These are phyloP conservation scores for Podospora pseudoanserina DNA, from an alignment of 495 filamentous ascomycete genomes.

Conservation along the genomic window DNA sequence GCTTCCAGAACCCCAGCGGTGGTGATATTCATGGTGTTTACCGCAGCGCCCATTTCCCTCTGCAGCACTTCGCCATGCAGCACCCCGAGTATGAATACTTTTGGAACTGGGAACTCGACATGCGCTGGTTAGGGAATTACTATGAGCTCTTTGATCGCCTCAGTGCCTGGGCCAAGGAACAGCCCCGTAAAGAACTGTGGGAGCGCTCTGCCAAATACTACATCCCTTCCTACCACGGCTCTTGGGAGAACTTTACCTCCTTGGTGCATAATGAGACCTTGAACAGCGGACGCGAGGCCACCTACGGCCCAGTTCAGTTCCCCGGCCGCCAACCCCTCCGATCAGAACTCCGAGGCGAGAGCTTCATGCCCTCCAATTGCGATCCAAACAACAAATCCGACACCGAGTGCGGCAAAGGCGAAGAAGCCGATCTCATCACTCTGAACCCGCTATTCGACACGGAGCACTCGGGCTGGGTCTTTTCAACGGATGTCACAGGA, in stretches of 20 bases:
- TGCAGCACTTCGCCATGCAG: slow-evolving; percentile 85
- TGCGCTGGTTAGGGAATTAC: slow-evolving; percentile 87
- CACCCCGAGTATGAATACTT: slow-evolving; percentile 91
- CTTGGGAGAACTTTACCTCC: slow-evolving; percentile 78
- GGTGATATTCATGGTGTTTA: slow-evolving; percentile 85
- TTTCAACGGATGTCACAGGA: slow-evolving; percentile 79
- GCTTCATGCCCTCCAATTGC: slow-evolving; percentile 53
- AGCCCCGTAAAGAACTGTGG: slow-evolving; percentile 84
- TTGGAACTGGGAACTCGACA: slow-evolving; percentile 99
- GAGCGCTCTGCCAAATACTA: slow-evolving; percentile 89
- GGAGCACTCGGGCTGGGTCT: slow-evolving; percentile 80
- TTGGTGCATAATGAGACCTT: slow-evolving; percentile 44
- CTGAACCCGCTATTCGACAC: slow-evolving; percentile 94
- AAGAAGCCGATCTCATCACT: slow-evolving; percentile 91
- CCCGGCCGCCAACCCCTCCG: slow-evolving; percentile 54
- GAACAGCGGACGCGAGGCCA: slow-evolving; percentile 57
- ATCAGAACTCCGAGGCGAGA: slow-evolving; percentile 59
- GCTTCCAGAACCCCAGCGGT: slow-evolving; percentile 53
- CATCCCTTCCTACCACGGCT: slow-evolving; percentile 77
- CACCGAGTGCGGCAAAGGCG: slow-evolving; percentile 76
- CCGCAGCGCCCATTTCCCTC: slow-evolving; percentile 81
- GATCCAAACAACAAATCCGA: slow-evolving; percentile 14
- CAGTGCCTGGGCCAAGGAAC: slow-evolving; percentile 66
- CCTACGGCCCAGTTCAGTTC: slow-evolving; percentile 76
- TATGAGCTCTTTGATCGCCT: slow-evolving; percentile 86